Conservation (phyloP, 2,329 filamentous ascomycete genomes). For the Fusarium redolens region DNA sequence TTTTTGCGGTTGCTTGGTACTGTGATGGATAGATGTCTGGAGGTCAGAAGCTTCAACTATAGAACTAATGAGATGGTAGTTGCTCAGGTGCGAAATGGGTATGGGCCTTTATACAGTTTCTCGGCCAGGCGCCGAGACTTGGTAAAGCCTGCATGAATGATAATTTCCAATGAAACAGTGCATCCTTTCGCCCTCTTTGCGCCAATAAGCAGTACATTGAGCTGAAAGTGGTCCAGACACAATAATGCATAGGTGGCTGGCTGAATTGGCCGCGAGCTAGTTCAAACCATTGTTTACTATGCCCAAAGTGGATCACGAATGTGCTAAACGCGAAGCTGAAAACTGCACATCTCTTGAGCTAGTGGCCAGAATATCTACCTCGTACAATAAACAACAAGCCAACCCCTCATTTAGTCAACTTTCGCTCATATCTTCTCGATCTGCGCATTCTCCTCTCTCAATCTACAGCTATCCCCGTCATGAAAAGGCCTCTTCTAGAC, state of each 20-base stretch:
- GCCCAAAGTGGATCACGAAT: background rate
- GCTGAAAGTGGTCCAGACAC: background rate
- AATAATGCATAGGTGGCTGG: background rate
- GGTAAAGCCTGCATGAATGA: background rate
- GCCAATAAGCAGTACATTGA: background rate
- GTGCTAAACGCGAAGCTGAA: background rate
- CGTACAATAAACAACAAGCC: accelerated
- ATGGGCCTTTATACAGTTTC: background rate
- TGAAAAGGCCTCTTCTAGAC: background rate
- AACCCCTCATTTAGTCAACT: background rate
- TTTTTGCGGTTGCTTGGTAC: background rate
- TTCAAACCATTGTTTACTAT: accelerated
- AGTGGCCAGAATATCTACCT: background rate
- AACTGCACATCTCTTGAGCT: background rate
- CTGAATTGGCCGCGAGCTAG: background rate
- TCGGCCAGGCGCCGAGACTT: background rate
- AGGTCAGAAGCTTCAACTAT: background rate
- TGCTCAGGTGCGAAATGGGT: background rate
- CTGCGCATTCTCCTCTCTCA: background rate
- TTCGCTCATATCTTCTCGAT: background rate
- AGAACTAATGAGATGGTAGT: too few species aligned
- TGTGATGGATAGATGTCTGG: too few species aligned
- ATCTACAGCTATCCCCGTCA: background rate
- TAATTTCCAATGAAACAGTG: too few species aligned
- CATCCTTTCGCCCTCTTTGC: too few species aligned